Evolutionary conservation across 345 rosid species (phyloP), one percentile per base, ranked within the genome.

Genomic region (Gossypium herbaceum): DNA sequence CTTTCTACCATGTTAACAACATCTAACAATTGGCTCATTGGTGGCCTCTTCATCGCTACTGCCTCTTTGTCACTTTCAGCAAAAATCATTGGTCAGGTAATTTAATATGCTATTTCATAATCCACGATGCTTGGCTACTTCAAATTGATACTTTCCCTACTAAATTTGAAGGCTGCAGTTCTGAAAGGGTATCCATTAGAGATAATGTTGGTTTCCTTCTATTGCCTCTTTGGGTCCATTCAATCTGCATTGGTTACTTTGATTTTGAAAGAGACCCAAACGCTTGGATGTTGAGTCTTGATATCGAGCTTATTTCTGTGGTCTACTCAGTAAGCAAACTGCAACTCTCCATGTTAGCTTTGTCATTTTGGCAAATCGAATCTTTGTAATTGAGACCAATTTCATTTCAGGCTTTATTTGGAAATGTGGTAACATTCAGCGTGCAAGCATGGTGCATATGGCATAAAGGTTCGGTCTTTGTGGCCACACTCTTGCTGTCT

Each of bases 391-490:
- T 9, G 63, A 59, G 63, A 59, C 39, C 41, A 17, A 41, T 15
- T 55, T 68, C 60, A 34, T 44, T 50, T 17, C 9, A 86, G 92
- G 92, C 89, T 24, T 48, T 87, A 11, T 79, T 78, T 62, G 88
- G 89, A 44, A 74, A n/a, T 82, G 77, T 81, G 81, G 71, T 79
- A 59, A 68, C 81, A 29, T 81, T 9, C 44, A 50, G 34, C 19
- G 76, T 80, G 13, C 0, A 41, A 45, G 73, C 87, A 64, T 86
- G 87, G 85, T 82, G 86, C 82, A 79, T 85, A 72, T 80, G 47
- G 9, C 72, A 65, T 59, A 87, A 89, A 81, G 92, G 92, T 59
- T 89, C 90, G 1, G 75, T 85, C 20, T 89, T 89, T 62, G 90
- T 89, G 57, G 89, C 87, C 73, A 84, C 81, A 81, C 82, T 39